Base-by-base conservation (phyloP, 345 rosid species). In the Trapa bicornis region DNA sequence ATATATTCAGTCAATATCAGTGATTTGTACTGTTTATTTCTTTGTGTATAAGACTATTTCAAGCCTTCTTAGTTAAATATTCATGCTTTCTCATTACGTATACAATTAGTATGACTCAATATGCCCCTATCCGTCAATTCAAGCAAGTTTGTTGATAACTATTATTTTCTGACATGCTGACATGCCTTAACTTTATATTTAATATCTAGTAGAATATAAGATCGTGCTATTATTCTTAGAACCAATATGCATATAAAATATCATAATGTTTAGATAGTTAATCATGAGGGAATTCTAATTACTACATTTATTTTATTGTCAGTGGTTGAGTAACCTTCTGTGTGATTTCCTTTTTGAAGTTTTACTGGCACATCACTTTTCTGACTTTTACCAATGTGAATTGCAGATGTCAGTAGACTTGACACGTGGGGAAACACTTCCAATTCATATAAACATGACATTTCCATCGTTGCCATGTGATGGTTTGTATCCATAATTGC, bases 401-500 rank as follows among this genome's bases (percentile, higher is more conserved):
- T 61, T 32, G 56, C 86, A 91, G 99, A 91, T 91, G 99, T 89
- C 98, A 47, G 99, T 95, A 43, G 99, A 95, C 81, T 79, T 95
- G 84, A 91, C 83, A 80, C 96, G 98, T 22, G 99, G 96, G 50
- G 93, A 91, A 81, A 89, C 87, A 37, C 97, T 91, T 73, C 96
- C 96, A 33, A 84, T 89, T 75, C 90, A 91, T 82, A 83, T 94
- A 74, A 89, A 89, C 72, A 78, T 95, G 84, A 91, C 98, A 8
- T 89, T 89, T 75, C 96, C 96, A 58, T 85, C 96, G 64, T 75
- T 89, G 70, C 96, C 98, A 57, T 89, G 97, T 77, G 96, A 89
- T 85, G 97, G 96, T 84, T 69, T 47, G 91, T 69, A 36, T 42
- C 37, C 50, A 56, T 48, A 33, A 37, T 58, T 32, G 32, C 33